Percentiles rank a stretch among this genome's conserved stretches.
Conservation (phyloP, 345 rosid genomes). For the Alliaria petiolata region DNA sequence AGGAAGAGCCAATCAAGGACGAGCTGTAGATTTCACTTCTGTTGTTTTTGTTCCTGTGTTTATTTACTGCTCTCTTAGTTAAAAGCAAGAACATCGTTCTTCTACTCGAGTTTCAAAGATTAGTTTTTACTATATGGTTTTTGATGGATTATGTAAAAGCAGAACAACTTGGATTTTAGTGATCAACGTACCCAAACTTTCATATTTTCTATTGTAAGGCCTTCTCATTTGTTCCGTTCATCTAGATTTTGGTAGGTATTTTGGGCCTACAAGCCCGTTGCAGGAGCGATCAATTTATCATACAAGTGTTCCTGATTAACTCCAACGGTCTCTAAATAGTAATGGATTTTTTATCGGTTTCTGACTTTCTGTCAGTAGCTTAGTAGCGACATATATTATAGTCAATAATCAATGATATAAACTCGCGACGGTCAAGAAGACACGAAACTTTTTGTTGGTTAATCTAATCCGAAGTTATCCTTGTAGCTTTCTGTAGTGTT, state of each 20-base stretch:
- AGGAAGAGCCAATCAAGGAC: slow-evolving; percentile 26
- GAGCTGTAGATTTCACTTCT: slow-evolving; percentile 30
- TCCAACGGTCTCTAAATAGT: too few species aligned
- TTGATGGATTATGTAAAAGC: slow-evolving; percentile 21
- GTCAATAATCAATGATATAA: too few species aligned
- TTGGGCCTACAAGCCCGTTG: neutral
- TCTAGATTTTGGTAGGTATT: neutral
- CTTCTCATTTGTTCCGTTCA: neutral
- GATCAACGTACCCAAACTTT: neutral
- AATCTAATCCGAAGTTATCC: neutral
- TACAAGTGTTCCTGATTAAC: too few species aligned
- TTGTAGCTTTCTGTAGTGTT: slow-evolving; percentile 3
- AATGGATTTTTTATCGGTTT: too few species aligned
- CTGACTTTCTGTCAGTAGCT: too few species aligned
- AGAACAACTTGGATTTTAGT: slow-evolving; percentile 3
- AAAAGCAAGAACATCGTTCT: slow-evolving; percentile 7
- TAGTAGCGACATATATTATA: too few species aligned
- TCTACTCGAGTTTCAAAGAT: slow-evolving; percentile 5
- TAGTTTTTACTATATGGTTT: slow-evolving; percentile 10
- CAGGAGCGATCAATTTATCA: neutral
- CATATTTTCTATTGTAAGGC: neutral
- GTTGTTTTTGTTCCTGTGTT: neutral
- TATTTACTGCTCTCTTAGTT: slow-evolving; percentile 9
- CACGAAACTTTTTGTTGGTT: neutral
- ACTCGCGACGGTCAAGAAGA: neutral